Base-by-base conservation (phyloP, 1,284 basidiomycete species). In the Trametes sp. region DNA sequence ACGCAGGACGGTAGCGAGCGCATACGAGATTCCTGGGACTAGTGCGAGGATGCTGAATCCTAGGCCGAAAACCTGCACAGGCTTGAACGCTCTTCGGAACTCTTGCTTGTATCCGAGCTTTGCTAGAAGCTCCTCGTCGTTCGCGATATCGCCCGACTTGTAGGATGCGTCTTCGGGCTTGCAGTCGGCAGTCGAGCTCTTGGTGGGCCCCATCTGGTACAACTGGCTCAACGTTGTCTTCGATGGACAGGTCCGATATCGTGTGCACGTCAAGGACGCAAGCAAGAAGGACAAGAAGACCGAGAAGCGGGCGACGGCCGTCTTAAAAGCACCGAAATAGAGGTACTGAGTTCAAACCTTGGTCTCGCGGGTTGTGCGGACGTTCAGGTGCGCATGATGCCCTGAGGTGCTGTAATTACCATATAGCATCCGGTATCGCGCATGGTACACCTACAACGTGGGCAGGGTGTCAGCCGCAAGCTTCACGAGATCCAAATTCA, bases 21-120 rank as follows among this genome's bases (percentile, higher is more conserved):
- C 63, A n/a, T 41, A 69, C 54, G 76, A 72, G 7, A 81, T 79
- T 24, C 77, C 78, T 4, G 77, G 76, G 7, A 80, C 64, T 13
- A 82, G 72, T 4, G 88, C 87, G 64, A 89, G 87, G 65, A 87
- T 85, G 31, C 83, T 84, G 71, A 88, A 88, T 0, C 83, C 82
- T 49, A 88, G 79, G 4, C 86, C 87, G 66, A 88, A 87, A 16
- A 74, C 67, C 69, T 81, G 81, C 24, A 81, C 65, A 14, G 74
- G 70, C 16, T 72, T 75, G 67, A 84, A 81, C 41, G 76, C 74
- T n/a, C 82, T 74, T 61, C 78, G 77, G 69, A 84, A 77, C 69
- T 83, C 81, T 57, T 81, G 80, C 65, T 78, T 78, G 70, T 84
- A 84, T 1, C 81, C 78, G 23, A 78, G 64, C 5, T 61, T 64